Conservation (phyloP, 2,329 filamentous ascomycete species). For the Stemphylium vesicarium region DNA sequence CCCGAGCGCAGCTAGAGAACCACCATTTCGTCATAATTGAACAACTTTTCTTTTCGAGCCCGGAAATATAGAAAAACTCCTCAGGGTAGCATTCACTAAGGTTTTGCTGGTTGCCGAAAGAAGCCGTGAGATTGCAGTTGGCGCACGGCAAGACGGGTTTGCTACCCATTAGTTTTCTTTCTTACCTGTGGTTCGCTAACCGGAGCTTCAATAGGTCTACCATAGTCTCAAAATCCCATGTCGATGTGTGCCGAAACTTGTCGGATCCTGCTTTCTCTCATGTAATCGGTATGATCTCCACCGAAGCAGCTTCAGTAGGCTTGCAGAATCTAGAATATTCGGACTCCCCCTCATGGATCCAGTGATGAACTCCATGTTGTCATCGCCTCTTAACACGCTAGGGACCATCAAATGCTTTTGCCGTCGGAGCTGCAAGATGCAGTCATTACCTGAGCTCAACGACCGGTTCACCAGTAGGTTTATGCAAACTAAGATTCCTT, state of each 20-base stretch:
- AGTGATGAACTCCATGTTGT: neutral
- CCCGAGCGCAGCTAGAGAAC: slow-evolving; percentile 18
- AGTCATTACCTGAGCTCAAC: neutral
- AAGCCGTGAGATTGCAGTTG: slow-evolving; percentile 15
- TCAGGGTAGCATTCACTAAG: slow-evolving; percentile 3
- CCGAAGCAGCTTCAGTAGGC: neutral
- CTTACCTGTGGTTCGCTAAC: neutral
- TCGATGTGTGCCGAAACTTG: neutral
- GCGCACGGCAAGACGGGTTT: neutral
- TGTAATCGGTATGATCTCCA: neutral
- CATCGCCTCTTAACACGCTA: neutral
- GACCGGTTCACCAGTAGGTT: neutral
- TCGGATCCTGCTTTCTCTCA: neutral
- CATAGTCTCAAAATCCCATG: neutral
- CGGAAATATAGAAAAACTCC: neutral
- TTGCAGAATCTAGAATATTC: neutral
- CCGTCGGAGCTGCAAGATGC: neutral
- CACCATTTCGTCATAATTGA: slow-evolving; percentile 11
- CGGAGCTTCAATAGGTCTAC: neutral
- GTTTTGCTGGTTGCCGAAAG: slow-evolving; percentile 8
- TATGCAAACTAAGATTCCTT: neutral
- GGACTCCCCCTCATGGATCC: neutral
- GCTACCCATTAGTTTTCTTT: neutral
- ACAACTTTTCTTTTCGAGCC: slow-evolving; percentile 2
- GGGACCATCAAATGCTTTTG: slow-evolving; percentile 2